Evolutionary conservation across 1,284 basidiomycete genomes (phyloP).

Genomic region (Ganoderma multipileum): DNA sequence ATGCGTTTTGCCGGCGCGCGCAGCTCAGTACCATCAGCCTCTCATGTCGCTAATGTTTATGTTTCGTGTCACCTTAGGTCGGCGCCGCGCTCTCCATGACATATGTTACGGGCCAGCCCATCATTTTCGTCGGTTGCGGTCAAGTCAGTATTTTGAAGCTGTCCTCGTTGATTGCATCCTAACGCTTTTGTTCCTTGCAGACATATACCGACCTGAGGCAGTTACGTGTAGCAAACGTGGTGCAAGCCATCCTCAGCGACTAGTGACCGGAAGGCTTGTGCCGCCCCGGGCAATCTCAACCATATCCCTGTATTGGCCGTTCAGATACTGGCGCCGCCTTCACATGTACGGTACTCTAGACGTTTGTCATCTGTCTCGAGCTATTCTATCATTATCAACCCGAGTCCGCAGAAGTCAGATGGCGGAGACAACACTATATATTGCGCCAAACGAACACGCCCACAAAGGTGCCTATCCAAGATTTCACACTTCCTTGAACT

Average conservation of each 20-base stretch:
- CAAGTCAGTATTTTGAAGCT: constrained; percentile 60
- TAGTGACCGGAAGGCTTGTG: constrained; percentile 38
- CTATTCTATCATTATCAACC: neutral
- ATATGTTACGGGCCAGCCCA: constrained; percentile 95
- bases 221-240: constrained; percentile 90
- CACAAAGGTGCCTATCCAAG: constrained; percentile 1
- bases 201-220: constrained; percentile 95
- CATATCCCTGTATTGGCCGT: neutral
- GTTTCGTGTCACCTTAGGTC: constrained; percentile 59
- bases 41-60: neutral
- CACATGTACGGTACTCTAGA: neutral
- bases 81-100: constrained; percentile 97
- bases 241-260: constrained; percentile 86
- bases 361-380: neutral
- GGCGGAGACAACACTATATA: neutral
- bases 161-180: no score
- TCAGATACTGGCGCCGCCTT: neutral
- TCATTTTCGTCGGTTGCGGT: constrained; percentile 95
- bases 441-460: constrained; percentile 1
- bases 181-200: constrained; percentile 45
- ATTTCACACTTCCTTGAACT: neutral
- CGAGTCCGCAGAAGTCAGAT: neutral
- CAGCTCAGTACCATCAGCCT: constrained; percentile 14
- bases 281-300: neutral
- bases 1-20: neutral